Evolutionary conservation across 2,329 filamentous ascomycete genomes (phyloP).

Genomic region (Trichoderma asperellum): DNA sequence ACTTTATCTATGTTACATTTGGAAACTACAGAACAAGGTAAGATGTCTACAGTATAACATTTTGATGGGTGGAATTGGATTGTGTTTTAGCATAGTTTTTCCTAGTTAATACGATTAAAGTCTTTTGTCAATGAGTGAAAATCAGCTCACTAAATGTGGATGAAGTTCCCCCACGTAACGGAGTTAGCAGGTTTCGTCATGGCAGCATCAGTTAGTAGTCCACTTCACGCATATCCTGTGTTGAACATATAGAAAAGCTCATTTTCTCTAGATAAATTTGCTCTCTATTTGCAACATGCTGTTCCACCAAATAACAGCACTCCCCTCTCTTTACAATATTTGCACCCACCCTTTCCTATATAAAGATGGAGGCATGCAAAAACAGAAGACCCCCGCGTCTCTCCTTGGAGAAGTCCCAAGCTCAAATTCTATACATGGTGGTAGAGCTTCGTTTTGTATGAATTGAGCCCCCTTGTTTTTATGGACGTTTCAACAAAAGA

Average conservation of each 20-base stretch:
- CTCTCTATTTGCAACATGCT: slow-evolving; percentile 33
- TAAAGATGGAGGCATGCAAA: slow-evolving; percentile 15
- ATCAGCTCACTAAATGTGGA: not conserved
- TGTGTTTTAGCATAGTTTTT: not conserved
- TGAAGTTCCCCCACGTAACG: not conserved
- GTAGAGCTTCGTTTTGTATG: not conserved
- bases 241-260: slow-evolving; percentile 15
- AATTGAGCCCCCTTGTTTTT: not conserved
- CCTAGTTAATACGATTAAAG: not conserved
- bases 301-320: slow-evolving; percentile 26
- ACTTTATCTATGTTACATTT: slow-evolving; percentile 11
- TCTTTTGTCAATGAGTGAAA: not conserved
- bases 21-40: slow-evolving; percentile 8
- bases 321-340: slow-evolving; percentile 27
- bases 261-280: slow-evolving; percentile 26
- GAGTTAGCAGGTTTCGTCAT: not conserved
- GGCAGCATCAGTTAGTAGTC: not conserved
- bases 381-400: not conserved
- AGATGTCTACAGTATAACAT: not conserved
- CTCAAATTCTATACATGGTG: slow-evolving; percentile 20
- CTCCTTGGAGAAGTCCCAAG: slow-evolving; percentile 2
- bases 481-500: slow-evolving; percentile 33
- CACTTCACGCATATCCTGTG: not conserved
- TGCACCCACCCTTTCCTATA: not conserved
- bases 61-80: not conserved